Conservation (phyloP, 345 rosid species). For the Lenwebbia sp. region DNA sequence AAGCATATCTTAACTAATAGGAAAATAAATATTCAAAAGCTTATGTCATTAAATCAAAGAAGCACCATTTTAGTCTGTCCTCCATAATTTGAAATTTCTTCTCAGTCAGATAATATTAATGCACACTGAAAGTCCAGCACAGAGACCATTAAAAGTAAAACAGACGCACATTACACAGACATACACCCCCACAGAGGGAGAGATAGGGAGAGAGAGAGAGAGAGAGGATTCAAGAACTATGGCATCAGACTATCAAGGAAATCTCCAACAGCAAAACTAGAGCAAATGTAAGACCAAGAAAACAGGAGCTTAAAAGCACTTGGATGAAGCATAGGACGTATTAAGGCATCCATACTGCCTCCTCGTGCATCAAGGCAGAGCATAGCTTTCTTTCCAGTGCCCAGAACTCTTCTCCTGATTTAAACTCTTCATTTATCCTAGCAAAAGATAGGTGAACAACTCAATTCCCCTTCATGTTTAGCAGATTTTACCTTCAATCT, state of each 20-base stretch:
- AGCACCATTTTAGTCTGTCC: neutral
- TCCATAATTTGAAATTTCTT: neutral
- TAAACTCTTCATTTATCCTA: constrained; percentile 64
- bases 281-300: neutral
- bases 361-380: constrained; percentile 33
- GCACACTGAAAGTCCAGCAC: neutral
- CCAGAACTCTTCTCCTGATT: constrained; percentile 76
- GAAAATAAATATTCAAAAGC: neutral
- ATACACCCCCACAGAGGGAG: neutral
- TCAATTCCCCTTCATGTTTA: neutral
- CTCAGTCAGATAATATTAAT: neutral
- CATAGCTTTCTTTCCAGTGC: constrained; percentile 85
- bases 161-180: neutral
- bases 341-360: constrained; percentile 27
- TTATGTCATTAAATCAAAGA: neutral
- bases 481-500: neutral
- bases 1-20: neutral
- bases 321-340: neutral
- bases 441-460: neutral
- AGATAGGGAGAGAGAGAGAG: neutral
- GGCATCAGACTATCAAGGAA: neutral
- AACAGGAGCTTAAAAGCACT: neutral
- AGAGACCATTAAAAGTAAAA: neutral
- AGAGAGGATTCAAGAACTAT: neutral
- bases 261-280: neutral